These are phyloP conservation scores for Serpula lacrymans DNA, from an alignment of 768 basidiomycete species.

Conservation along the genomic window DNA sequence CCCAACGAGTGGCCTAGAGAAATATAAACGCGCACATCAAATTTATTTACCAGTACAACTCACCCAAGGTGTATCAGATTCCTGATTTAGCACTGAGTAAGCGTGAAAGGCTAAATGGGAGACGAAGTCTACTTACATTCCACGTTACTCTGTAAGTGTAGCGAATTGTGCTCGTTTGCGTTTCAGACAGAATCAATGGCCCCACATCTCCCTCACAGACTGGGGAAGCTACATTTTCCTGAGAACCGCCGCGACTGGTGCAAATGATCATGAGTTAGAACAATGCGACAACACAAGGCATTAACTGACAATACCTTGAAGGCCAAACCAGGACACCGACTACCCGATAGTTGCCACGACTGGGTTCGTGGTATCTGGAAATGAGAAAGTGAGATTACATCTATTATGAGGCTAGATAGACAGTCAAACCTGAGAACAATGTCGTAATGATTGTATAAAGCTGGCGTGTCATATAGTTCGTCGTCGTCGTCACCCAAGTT, in stretches of 20 bases:
- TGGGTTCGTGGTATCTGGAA: conserved; percentile 79
- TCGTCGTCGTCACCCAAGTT: conserved; percentile 79
- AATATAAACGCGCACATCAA: conserved; percentile 7
- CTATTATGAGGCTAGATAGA: conserved; percentile 1
- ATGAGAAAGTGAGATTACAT: conserved; percentile 3
- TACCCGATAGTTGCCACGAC: conserved; percentile 70
- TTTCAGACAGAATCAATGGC: conserved; percentile 62
- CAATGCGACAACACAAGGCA: neutral
- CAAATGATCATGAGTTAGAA: conserved; percentile 2
- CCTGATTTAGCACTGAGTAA: conserved; percentile 47
- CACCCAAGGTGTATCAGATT: conserved; percentile 86
- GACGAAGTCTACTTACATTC: conserved; percentile 51
- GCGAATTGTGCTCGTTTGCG: conserved; percentile 55
- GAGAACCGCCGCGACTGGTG: conserved; percentile 60
- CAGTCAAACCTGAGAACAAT: conserved; percentile 64
- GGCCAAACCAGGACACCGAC: conserved; percentile 94
- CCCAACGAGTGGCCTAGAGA: conserved; percentile 88
- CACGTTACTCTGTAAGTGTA: conserved; percentile 90
- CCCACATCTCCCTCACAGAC: conserved; percentile 49
- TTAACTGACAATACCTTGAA: conserved; percentile 30
- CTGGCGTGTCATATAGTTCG: conserved; percentile 54
- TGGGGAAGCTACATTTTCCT: conserved; percentile 35
- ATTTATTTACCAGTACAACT: conserved; percentile 8
- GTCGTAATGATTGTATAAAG: conserved; percentile 91
- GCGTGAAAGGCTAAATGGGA: neutral